Evolutionary conservation across 1,284 basidiomycete genomes (phyloP).

Genomic region (Ganoderma lucidum): DNA sequence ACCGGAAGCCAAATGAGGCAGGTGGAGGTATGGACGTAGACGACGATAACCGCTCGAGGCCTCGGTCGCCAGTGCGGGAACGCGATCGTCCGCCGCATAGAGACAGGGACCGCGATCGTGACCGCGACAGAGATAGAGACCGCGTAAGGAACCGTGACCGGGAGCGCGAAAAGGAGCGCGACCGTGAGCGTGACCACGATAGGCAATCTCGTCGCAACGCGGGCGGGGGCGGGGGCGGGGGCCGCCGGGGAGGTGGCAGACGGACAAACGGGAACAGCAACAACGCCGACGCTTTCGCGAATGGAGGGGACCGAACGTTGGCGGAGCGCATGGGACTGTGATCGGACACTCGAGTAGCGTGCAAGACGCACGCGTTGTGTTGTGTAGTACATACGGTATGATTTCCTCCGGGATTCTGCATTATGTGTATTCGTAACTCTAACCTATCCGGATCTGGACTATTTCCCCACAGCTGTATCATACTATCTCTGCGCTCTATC

Average conservation of each 20-base stretch:
- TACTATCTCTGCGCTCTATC: slow-evolving; percentile 39
- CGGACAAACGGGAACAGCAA: slow-evolving; percentile 29
- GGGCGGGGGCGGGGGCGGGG: slow-evolving; percentile 42
- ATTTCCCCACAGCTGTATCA: slow-evolving; percentile 45
- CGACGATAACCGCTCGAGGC: slow-evolving; percentile 50
- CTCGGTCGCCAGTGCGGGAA: slow-evolving; percentile 43
- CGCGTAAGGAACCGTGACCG: slow-evolving; percentile 41
- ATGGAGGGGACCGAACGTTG: slow-evolving; percentile 75
- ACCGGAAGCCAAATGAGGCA: slow-evolving; percentile 37
- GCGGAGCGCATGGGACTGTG: slow-evolving; percentile 79
- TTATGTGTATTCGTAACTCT: slow-evolving; percentile 39
- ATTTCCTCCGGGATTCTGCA: slow-evolving; percentile 33
- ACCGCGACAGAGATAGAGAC: slow-evolving; percentile 41
- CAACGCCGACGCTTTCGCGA: slow-evolving; percentile 39
- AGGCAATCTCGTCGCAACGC: slow-evolving; percentile 39
- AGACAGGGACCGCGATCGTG: slow-evolving; percentile 45
- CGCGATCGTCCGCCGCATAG: slow-evolving; percentile 36
- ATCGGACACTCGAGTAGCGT: slow-evolving; percentile 35
- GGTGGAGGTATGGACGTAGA: slow-evolving; percentile 65
- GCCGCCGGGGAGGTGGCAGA: slow-evolving; percentile 44
- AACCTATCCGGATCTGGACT: slow-evolving; percentile 38
- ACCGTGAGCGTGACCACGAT: slow-evolving; percentile 42
- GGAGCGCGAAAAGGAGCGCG: slow-evolving; percentile 41
- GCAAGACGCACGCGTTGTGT: slow-evolving; percentile 32
- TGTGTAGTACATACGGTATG: slow-evolving; percentile 57